Evolutionary conservation across 768 basidiomycete species (phyloP).

Genomic region (Pleurotus tuber-regium): DNA sequence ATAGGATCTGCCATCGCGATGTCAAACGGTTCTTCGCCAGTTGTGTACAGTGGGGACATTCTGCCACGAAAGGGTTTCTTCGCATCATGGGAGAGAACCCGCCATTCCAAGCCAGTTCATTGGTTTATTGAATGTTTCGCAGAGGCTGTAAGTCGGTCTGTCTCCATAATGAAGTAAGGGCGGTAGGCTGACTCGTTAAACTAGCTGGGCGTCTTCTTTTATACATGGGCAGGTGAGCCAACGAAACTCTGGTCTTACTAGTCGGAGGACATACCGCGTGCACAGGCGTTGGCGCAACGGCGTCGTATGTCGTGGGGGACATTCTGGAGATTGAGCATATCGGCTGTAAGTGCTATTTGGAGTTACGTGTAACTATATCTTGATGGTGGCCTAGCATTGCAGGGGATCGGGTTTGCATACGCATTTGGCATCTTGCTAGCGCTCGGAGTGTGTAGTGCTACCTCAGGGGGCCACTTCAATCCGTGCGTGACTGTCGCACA

Average conservation of each 20-base stretch:
- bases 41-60: slow-evolving; percentile 42
- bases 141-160: slow-evolving; percentile 49
- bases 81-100: slow-evolving; percentile 47
- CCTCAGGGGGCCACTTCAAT: slow-evolving; percentile 65
- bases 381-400: slow-evolving; percentile 36
- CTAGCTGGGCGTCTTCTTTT: slow-evolving; percentile 62
- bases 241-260: not conserved
- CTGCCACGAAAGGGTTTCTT: slow-evolving; percentile 35
- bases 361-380: not conserved
- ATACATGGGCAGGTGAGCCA: slow-evolving; percentile 48
- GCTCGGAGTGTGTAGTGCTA: slow-evolving; percentile 44
- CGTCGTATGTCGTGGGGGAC: slow-evolving; percentile 47
- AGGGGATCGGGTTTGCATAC: slow-evolving; percentile 59
- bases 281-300: slow-evolving; percentile 54
- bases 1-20: too few relatives aligned
- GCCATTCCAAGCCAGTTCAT: slow-evolving; percentile 42
- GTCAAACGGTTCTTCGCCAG: too few relatives aligned
- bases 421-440: slow-evolving; percentile 60
- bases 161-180: too few relatives aligned
- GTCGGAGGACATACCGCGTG: not conserved
- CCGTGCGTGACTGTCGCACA: slow-evolving; percentile 59
- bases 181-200: not conserved
- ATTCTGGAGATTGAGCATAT: slow-evolving; percentile 37
- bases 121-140: slow-evolving; percentile 59
- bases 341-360: slow-evolving; percentile 41